These are phyloP conservation scores for Phaeodactylum tricornutum DNA, from an alignment of 108 stramenopile genomes.

Conservation along the genomic window DNA sequence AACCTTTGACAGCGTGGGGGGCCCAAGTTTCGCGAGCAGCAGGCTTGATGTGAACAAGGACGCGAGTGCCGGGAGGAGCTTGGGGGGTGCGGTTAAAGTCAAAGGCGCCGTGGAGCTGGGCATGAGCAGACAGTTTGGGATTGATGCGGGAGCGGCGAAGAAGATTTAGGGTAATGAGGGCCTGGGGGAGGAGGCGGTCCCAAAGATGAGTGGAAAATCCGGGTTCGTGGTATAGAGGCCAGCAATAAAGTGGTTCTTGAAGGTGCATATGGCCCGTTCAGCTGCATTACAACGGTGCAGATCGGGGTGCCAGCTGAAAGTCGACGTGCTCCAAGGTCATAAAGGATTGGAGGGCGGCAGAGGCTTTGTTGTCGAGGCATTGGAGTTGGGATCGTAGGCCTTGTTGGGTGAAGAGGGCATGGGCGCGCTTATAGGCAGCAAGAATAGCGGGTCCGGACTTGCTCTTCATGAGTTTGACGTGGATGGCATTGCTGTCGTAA, in stretches of 20 bases:
- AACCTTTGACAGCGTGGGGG: slow-evolving; percentile 18
- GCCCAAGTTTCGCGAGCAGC: slow-evolving; percentile 18
- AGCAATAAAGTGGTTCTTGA: slow-evolving; percentile 29
- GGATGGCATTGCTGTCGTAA: slow-evolving; percentile 24
- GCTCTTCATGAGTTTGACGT: slow-evolving; percentile 3
- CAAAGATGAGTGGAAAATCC: slow-evolving; percentile 20
- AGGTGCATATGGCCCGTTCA: slow-evolving; percentile 38
- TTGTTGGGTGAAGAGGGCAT: background rate
- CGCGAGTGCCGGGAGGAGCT: slow-evolving; percentile 14
- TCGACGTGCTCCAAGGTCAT: slow-evolving; percentile 2
- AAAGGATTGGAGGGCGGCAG: slow-evolving; percentile 3
- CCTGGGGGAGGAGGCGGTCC: slow-evolving; percentile 26
- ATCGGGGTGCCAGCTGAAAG: slow-evolving; percentile 24
- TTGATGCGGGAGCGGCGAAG: slow-evolving; percentile 12
- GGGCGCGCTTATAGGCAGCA: slow-evolving; percentile 4
- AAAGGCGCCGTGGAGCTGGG: slow-evolving; percentile 7
- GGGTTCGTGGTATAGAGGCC: slow-evolving; percentile 11
- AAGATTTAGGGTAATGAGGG: slow-evolving; percentile 19
- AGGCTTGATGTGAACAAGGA: slow-evolving; percentile 16
- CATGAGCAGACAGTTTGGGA: slow-evolving; percentile 14
- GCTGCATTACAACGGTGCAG: slow-evolving; percentile 32
- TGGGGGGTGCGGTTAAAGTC: slow-evolving; percentile 16
- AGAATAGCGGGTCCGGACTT: background rate
- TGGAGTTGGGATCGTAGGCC: slow-evolving; percentile 18
- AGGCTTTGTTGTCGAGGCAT: slow-evolving; percentile 17